These are phyloP conservation scores for Chimonanthus salicifolius DNA, from an alignment of 164 flowering plant genomes.

Conservation along the genomic window DNA sequence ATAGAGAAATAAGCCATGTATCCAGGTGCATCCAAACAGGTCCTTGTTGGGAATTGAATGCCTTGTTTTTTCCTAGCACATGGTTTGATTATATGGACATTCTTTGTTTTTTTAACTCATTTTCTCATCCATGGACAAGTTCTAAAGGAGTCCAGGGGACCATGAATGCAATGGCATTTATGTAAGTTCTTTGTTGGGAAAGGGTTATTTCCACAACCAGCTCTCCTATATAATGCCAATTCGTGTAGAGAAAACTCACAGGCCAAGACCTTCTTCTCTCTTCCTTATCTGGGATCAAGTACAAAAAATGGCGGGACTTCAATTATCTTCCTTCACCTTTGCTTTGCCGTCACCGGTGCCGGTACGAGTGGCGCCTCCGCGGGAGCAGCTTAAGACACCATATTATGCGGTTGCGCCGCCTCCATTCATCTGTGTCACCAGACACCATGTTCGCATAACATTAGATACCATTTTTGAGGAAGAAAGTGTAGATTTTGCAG, in stretches of 20 bases:
- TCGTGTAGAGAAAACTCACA: background rate
- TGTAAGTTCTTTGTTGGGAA: background rate
- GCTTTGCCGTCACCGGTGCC: background rate
- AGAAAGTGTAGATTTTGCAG: background rate
- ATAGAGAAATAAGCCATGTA: background rate
- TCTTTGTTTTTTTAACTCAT: background rate
- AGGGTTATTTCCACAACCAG: background rate
- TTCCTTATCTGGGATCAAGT: background rate
- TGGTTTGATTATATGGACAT: background rate
- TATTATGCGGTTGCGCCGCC: slow-evolving; percentile 2
- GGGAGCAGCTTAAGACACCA: background rate
- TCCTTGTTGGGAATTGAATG: too few relatives aligned
- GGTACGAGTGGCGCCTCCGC: background rate
- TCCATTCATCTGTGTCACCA: background rate
- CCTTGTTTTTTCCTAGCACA: background rate
- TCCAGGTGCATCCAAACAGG: background rate
- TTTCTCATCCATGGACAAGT: background rate
- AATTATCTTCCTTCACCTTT: background rate
- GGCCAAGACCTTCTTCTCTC: background rate
- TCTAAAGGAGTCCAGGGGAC: background rate
- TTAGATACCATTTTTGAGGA: slow-evolving; percentile 1
- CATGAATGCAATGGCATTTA: background rate
- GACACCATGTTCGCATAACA: background rate
- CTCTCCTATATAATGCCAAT: background rate
- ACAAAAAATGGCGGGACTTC: background rate